A percentile compares a stretch with the other conserved stretches of the same genome.
These are phyloP conservation scores for Hypoxylon lenormandii DNA, from an alignment of 495 filamentous ascomycete genomes.

Conservation along the genomic window DNA sequence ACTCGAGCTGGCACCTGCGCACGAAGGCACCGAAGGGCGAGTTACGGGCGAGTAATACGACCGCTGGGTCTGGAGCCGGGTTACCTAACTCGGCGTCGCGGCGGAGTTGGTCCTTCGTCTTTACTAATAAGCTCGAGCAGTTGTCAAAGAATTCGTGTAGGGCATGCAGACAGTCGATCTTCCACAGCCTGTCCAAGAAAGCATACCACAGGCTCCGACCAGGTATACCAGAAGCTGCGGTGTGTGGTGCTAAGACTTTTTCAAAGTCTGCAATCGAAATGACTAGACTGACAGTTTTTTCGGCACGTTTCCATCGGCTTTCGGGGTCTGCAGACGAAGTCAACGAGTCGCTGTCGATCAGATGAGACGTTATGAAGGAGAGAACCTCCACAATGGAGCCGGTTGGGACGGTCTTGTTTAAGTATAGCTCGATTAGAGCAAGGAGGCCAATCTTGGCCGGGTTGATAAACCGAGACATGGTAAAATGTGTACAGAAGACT, in stretches of 20 bases:
- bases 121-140: conserved; percentile 68
- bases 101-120: conserved; percentile 68
- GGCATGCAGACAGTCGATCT: conserved; percentile 80
- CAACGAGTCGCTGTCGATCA: conserved; percentile 64
- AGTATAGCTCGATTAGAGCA: conserved; percentile 82
- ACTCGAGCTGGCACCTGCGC: conserved; percentile 80
- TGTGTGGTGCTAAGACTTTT: conserved; percentile 67
- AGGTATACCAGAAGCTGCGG: conserved; percentile 73
- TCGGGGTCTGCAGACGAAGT: conserved; percentile 33
- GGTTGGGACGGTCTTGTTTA: conserved; percentile 77
- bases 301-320: conserved; percentile 55
- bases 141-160: conserved; percentile 77
- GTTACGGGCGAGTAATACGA: conserved; percentile 67
- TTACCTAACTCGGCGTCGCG: conserved; percentile 59
- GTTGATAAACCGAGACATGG: conserved; percentile 84
- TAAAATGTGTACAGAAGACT: background rate
- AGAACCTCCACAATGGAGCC: conserved; percentile 82
- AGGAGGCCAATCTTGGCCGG: conserved; percentile 87
- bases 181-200: conserved; percentile 86
- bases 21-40: conserved; percentile 91
- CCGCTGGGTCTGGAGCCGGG: conserved; percentile 51
- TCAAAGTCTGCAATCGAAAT: conserved; percentile 76
- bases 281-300: conserved; percentile 62
- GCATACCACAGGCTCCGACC: conserved; percentile 86
- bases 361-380: conserved; percentile 81